Evolutionary conservation across 345 rosid genomes (phyloP).

Genomic region (Hirschfeldia incana): DNA sequence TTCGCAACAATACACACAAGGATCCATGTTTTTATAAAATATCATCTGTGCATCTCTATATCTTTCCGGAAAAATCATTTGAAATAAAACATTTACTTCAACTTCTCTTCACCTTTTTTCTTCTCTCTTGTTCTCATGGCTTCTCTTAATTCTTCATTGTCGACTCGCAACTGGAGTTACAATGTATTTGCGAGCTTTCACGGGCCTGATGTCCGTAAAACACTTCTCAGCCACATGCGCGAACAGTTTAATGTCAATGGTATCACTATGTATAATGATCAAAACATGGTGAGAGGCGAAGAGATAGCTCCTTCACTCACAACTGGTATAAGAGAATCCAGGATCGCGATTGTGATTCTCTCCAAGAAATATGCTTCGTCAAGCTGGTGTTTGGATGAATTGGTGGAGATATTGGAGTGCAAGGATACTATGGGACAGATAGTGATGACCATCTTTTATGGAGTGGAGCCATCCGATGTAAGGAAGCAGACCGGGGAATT

Average conservation of each 20-base stretch:
- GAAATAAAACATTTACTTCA: not conserved
- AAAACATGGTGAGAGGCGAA: not conserved
- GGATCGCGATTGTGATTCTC: slow-evolving; percentile 4
- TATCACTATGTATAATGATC: not conserved
- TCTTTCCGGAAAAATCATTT: not conserved
- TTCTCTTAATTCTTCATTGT: not conserved
- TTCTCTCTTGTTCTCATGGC: not conserved
- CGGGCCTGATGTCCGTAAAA: not conserved
- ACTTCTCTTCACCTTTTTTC: not conserved
- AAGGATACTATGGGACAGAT: not conserved
- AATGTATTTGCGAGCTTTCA: not conserved
- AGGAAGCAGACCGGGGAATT: not conserved
- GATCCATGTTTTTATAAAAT: not conserved
- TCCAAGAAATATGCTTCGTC: slow-evolving; percentile 2
- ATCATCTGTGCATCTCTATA: not conserved
- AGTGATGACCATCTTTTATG: slow-evolving; percentile 2
- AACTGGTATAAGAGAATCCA: not conserved
- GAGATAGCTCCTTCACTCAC: not conserved
- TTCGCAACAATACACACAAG: not conserved
- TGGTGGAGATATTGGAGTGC: not conserved
- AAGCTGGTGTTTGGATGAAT: slow-evolving; percentile 12
- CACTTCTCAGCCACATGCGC: not conserved
- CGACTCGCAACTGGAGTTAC: not conserved
- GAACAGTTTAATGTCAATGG: not conserved
- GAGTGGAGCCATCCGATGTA: not conserved